Base-by-base conservation (phyloP, 768 basidiomycete genomes). In the Kwoniella sp. region DNA sequence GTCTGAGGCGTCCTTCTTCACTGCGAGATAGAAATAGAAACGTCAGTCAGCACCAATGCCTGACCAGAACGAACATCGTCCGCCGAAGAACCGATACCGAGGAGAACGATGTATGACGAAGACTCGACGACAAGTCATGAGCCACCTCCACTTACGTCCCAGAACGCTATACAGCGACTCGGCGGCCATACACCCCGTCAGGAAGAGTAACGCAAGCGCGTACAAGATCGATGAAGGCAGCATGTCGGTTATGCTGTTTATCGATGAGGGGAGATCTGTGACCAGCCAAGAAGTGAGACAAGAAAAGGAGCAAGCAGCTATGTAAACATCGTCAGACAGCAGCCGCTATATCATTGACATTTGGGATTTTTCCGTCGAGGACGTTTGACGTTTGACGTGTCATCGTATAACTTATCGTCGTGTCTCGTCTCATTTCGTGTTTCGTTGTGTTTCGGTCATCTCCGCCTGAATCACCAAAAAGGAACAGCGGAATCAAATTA, bases 1-100 rank as follows among this genome's bases (percentile, higher is more conserved):
- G 50, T 93, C 91, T 38, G 89, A 89, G 15, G 93, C 92, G 50
- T 90, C 88, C 70, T 83, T 87, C 73, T 87, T 86, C 51, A 95
- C 85, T 86, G 68, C 22, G 61, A 31, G 26, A 4, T 20, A 55
- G 4, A 8, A 23, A 56, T 5, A 45, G 56, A 9, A 20, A 47
- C 11, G 29, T 41, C 8, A 38, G 34, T 29, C 25, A 3, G 12
- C 22, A 17, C n/a, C n/a, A n/a, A n/a, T n/a, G n/a, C n/a, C n/a
- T 34, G 34, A 34, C 34, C 34, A 34, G 34, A 34, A 34, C 34
- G 34, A 34, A n/a, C n/a, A n/a, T n/a, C n/a, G n/a, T n/a, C n/a
- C n/a, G n/a, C n/a, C n/a, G n/a, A n/a, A n/a, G n/a, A n/a, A n/a
- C n/a, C n/a, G n/a, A n/a, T n/a, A n/a, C n/a, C n/a, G n/a, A n/a